Percentiles rank a stretch among this genome's conserved stretches.
These are phyloP conservation scores for Gonapodya sp. DNA, from an alignment of 192 early-diverging fungal genomes.

Conservation along the genomic window DNA sequence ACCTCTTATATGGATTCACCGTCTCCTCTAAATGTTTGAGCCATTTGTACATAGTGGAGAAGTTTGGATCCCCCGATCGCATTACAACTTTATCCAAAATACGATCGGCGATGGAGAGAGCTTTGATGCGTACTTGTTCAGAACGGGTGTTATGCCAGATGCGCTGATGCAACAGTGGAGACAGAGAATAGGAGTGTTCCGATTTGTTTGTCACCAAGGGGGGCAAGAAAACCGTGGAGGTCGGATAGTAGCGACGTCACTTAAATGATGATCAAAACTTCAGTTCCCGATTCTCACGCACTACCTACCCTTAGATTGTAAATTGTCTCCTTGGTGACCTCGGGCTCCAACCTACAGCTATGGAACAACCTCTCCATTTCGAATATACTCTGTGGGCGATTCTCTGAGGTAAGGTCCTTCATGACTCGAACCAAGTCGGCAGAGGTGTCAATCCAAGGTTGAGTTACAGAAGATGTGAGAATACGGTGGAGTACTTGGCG, in stretches of 20 bases:
- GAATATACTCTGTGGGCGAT: slow-evolving; percentile 11
- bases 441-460: slow-evolving; percentile 13
- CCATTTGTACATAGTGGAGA: slow-evolving; percentile 9
- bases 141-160: slow-evolving; percentile 16
- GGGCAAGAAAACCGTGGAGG: no score
- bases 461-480: background rate
- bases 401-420: slow-evolving; percentile 11
- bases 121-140: slow-evolving; percentile 15
- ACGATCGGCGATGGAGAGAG: slow-evolving; percentile 12
- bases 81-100: slow-evolving; percentile 11
- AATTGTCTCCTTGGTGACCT: slow-evolving; percentile 18
- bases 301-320: slow-evolving; percentile 10
- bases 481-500: background rate
- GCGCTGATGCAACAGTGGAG: background rate
- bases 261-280: no score
- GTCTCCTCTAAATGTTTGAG: slow-evolving; percentile 16
- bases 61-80: slow-evolving; percentile 12
- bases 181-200: no score
- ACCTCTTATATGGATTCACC: slow-evolving; percentile 17
- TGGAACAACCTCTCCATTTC: slow-evolving; percentile 19
- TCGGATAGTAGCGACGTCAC: no score
- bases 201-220: no score
- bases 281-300: no score
- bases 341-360: slow-evolving; percentile 15
- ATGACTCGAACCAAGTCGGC: slow-evolving; percentile 3